phyloP scores from a whole-genome alignment of 2,329 filamentous ascomycete species.

The Calonectria pauciramosa region DNA sequence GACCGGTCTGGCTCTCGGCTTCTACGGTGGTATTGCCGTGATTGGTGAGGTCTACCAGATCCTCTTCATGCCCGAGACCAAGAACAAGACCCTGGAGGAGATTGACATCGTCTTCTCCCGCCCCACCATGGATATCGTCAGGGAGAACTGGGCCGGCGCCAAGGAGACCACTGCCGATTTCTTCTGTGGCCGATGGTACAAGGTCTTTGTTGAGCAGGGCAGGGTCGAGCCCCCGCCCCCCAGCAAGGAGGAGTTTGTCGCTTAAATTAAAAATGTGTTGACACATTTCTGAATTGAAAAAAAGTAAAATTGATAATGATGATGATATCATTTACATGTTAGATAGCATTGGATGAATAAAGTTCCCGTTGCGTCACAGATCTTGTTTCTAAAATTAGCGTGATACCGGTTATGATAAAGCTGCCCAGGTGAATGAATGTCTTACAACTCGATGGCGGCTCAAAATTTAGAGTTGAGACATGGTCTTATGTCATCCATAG shows the following conservation, averaged over 20 bases:
- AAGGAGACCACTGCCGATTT: conserved; percentile 49
- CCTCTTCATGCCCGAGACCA: conserved; percentile 82
- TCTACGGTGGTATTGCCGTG: conserved; percentile 81
- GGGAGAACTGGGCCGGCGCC: conserved; percentile 64
- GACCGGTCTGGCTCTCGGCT: conserved; percentile 77
- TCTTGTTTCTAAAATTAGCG: background rate
- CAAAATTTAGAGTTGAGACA: background rate
- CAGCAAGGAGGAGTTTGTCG: conserved; percentile 2
- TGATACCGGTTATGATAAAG: background rate
- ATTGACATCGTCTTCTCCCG: conserved; percentile 77
- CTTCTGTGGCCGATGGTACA: conserved; percentile 36
- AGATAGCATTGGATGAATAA: conserved; percentile 6
- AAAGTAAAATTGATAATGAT: conserved; percentile 12
- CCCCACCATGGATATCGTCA: conserved; percentile 73
- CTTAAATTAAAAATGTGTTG: conserved; percentile 4
- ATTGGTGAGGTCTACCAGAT: conserved; percentile 80
- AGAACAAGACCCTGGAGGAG: conserved; percentile 77
- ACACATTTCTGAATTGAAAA: background rate
- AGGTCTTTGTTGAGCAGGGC: conserved; percentile 43
- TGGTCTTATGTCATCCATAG: background rate
- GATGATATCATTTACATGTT: background rate
- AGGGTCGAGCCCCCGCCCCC: background rate
- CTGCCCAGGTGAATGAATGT: background rate
- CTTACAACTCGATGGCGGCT: background rate
- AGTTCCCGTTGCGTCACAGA: background rate